Base-by-base conservation (phyloP, 495 filamentous ascomycete species). In the Penicillium macrosclerotiorum region DNA sequence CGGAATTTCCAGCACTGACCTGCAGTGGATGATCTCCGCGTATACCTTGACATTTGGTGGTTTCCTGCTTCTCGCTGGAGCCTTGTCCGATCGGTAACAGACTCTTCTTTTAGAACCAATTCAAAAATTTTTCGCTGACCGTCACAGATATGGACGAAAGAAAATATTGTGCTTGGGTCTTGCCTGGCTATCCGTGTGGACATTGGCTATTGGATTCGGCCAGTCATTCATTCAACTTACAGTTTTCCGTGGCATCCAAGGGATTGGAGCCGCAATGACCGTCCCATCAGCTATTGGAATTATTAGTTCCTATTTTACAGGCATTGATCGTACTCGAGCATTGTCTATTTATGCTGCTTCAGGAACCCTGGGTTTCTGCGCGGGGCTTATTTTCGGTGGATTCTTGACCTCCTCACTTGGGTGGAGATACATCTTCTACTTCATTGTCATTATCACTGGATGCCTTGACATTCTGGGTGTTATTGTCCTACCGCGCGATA, bases 1-100 rank as follows among this genome's bases (percentile, higher is more conserved):
- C 17, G 49, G 49, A 5, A 63, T 64, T 5, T 57, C 60, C 13
- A 60, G 49, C 27, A 64, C 54, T n/a, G 54, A 66, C 11, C 32
- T 68, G 46, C 65, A 68, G 46, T 68, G 65, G 65, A 68, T 68
- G 62, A 66, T 68, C 9, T 68, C 65, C 4, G 65, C 65, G 31
- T 68, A 68, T 30, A 68, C 65, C 7, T 46, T 68, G 39, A 57
- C 60, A 1, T 68, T 68, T 58, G 65, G 65, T 17, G 65, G 65
- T 1, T 65, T 68, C 31, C 51, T 68, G 6, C 30, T 68, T 5
- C 35, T 68, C 4, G 62, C 65, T 13, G 65, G 65, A 25, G 61
- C 57, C 18, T 52, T 68, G 7, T 68, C 65, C 13, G 65, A 68
- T 42, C 55, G 65, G 64, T 68, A 49, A 42, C 55, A 30, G 23